Base-by-base conservation (phyloP, 2,329 filamentous ascomycete genomes). In the Endothia cerciana region DNA sequence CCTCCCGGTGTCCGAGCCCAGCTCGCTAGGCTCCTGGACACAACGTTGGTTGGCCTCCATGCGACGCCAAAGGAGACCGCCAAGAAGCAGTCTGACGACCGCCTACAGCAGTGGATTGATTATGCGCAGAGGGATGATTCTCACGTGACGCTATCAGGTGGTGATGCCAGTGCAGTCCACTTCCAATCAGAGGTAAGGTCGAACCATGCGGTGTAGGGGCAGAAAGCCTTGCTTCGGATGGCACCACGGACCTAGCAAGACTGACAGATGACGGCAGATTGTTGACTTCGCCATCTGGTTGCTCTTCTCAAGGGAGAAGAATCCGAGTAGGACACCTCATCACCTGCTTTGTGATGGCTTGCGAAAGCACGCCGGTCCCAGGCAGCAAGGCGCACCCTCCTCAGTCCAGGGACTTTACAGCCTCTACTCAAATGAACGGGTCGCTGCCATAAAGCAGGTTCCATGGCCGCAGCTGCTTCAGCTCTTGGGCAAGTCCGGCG, bases 271-370 rank as follows among this genome's bases (percentile, higher is more conserved):
- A 53, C 25, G n/a, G 62, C 71, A 93, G 90, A 85, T 94, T 71
- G 83, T 94, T 53, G 90, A 94, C 73, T 93, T 91, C 75, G 85
- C 86, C 36, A 87, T 97, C 51, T 93, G 90, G 87, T 82, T 86
- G 11, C 80, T 97, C 1, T 97, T 97, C 76, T 86, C 85, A 15
- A 83, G 85, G 70, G 77, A 81, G 19, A 79, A 82, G 40, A 74
- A 74, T 25, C 72, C 76, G 36, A 78, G 77, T 66, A 76, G 81
- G 60, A 86, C 84, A 72, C 89, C 90, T 1, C 85, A 86, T 60
- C 92, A 97, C 77, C 73, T 97, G 5, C 84, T 99, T 4, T 94
- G 92, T 71, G 90, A 97, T 80, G 94, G 94, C 30, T 97, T 89
- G 72, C 87, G 90, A 71, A 86, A 83, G 70, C 74, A 78, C 63